phyloP scores from a whole-genome alignment of 2,329 filamentous ascomycete genomes.

The Tolypocladium endophyticum region DNA sequence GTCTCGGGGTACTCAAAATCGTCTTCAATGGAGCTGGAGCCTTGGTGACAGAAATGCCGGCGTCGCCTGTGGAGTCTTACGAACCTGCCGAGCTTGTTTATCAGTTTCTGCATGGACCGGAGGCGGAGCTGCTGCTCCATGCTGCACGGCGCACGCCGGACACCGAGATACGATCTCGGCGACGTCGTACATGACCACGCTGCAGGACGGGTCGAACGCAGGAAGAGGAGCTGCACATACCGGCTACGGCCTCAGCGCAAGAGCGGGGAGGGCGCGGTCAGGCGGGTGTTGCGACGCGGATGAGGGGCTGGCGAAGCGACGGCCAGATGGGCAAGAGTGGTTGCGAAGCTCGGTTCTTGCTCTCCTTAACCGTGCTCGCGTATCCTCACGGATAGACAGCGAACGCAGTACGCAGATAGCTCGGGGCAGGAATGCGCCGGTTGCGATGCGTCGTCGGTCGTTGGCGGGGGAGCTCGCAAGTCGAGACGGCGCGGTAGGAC shows the following conservation, averaged over 20 bases:
- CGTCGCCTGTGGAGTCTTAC: slow-evolving; percentile 6
- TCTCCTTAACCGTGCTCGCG: too few species aligned
- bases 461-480: not conserved
- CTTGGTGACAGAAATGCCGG: slow-evolving; percentile 1
- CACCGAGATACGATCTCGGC: not conserved
- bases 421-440: not conserved
- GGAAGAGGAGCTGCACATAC: not conserved
- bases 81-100: slow-evolving; percentile 15
- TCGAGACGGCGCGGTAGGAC: not conserved
- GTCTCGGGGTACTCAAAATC: slow-evolving; percentile 10
- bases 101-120: slow-evolving; percentile 17
- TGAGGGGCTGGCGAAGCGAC: not conserved
- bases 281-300: not conserved
- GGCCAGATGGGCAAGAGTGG: not conserved
- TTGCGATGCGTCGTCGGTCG: not conserved
- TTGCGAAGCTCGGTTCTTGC: not conserved
- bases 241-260: not conserved
- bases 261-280: not conserved
- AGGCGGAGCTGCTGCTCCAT: not conserved
- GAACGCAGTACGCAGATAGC: not conserved
- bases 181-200: not conserved
- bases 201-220: not conserved
- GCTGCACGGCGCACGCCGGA: not conserved
- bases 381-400: not conserved
- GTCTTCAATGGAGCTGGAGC: slow-evolving; percentile 9